phyloP scores from a whole-genome alignment of 768 basidiomycete genomes.

The Panaeolus cyanescens region DNA sequence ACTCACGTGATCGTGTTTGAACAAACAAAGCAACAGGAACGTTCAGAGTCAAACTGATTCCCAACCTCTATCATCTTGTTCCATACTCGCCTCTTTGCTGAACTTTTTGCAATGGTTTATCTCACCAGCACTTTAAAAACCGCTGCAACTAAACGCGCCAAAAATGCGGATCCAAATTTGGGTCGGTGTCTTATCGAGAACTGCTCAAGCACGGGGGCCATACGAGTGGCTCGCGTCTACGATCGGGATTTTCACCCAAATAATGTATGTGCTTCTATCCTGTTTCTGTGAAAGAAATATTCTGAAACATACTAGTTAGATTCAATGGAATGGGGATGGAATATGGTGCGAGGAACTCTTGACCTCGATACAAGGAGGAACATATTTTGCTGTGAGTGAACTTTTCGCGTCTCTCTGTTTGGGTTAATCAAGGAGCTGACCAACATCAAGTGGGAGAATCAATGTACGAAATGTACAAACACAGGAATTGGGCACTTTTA shows the following conservation, averaged over 20 bases:
- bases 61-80: neutral
- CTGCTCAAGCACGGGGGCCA: neutral
- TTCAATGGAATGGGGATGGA: neutral
- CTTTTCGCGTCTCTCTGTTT: neutral
- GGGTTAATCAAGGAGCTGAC: too few relatives aligned
- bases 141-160: neutral
- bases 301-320: neutral
- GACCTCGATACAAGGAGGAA: neutral
- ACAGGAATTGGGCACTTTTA: neutral
- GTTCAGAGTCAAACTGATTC: too few relatives aligned
- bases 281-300: neutral
- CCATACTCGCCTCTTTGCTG: too few relatives aligned
- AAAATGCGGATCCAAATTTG: neutral
- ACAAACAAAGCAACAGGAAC: too few relatives aligned
- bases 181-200: neutral
- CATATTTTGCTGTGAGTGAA: conserved; percentile 8
- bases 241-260: neutral
- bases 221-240: neutral
- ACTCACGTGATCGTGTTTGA: too few relatives aligned
- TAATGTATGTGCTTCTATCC: neutral
- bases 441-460: too few relatives aligned
- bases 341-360: neutral
- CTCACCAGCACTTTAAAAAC: neutral
- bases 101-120: neutral
- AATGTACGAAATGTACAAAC: neutral